phyloP scores from a whole-genome alignment of 2,329 filamentous ascomycete species.

The Fusarium subtropicale region DNA sequence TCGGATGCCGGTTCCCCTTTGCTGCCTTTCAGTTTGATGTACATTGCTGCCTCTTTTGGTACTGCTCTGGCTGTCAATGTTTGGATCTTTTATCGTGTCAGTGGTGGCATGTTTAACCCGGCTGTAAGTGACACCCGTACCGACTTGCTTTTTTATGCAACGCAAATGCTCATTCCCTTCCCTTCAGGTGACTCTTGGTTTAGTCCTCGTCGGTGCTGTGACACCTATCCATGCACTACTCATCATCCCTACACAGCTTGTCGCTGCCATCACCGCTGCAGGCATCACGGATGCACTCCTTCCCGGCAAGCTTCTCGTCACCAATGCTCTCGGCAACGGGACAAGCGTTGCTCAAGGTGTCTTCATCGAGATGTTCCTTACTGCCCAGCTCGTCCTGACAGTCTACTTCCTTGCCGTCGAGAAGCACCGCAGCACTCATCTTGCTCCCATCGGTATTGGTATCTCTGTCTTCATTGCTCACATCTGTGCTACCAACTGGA shows the following conservation, averaged over 20 bases:
- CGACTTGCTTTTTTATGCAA: background rate
- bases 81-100: slow-evolving; percentile 68
- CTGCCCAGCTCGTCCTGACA: slow-evolving; percentile 70
- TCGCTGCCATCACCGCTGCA: slow-evolving; percentile 69
- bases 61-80: slow-evolving; percentile 64
- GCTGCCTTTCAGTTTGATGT: slow-evolving; percentile 56
- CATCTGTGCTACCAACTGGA: slow-evolving; percentile 59
- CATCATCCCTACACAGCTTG: slow-evolving; percentile 67
- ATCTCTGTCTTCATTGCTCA: slow-evolving; percentile 73
- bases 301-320: slow-evolving; percentile 66
- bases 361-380: slow-evolving; percentile 76
- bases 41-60: slow-evolving; percentile 63
- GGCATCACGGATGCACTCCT: slow-evolving; percentile 68
- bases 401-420: slow-evolving; percentile 78
- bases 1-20: slow-evolving; percentile 46
- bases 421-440: slow-evolving; percentile 77
- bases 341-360: slow-evolving; percentile 67
- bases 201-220: slow-evolving; percentile 69
- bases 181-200: slow-evolving; percentile 64
- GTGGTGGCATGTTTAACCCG: slow-evolving; percentile 64
- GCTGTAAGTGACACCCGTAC: slow-evolving; percentile 54
- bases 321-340: slow-evolving; percentile 65
- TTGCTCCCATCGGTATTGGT: slow-evolving; percentile 79
- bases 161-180: slow-evolving; percentile 3
- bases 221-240: slow-evolving; percentile 62